Conservation (phyloP, 257 asterid species). For the Voacanga thouarsii region DNA sequence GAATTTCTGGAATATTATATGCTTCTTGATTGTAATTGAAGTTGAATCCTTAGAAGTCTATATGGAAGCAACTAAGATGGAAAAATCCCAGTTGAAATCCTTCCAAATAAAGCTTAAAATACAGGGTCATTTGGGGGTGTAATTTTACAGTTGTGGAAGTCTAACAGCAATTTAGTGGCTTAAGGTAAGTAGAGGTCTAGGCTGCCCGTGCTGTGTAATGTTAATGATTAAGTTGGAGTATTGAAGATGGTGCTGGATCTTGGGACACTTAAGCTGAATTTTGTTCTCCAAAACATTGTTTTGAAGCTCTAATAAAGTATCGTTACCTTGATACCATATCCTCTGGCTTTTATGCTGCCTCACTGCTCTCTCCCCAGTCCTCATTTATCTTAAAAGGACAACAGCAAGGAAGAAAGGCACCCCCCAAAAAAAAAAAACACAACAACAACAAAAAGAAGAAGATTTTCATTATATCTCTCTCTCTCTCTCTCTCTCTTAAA, state of each 20-base stretch:
- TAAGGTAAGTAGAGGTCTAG: neutral
- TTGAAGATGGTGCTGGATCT: neutral
- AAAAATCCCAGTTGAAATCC: neutral
- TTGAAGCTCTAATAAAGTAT: neutral
- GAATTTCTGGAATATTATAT: neutral
- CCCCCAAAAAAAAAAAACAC: too few relatives aligned
- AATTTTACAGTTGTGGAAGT: neutral
- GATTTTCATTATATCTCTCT: neutral
- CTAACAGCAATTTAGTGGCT: neutral
- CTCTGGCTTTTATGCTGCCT: neutral
- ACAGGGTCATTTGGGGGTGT: neutral
- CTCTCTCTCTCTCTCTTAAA: too few relatives aligned
- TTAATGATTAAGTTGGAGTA: neutral
- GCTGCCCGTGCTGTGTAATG: neutral
- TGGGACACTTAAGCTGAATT: neutral
- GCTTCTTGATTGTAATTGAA: neutral
- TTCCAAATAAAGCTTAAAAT: neutral
- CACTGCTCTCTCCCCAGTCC: neutral
- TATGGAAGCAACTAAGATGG: neutral
- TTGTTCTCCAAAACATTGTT: neutral
- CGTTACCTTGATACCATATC: neutral
- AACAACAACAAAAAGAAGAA: too few relatives aligned
- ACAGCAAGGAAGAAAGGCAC: too few relatives aligned
- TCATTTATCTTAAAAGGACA: neutral
- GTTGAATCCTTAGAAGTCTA: neutral